These are phyloP conservation scores for Boletus sensibilis DNA, from an alignment of 768 basidiomycete species.

Conservation along the genomic window DNA sequence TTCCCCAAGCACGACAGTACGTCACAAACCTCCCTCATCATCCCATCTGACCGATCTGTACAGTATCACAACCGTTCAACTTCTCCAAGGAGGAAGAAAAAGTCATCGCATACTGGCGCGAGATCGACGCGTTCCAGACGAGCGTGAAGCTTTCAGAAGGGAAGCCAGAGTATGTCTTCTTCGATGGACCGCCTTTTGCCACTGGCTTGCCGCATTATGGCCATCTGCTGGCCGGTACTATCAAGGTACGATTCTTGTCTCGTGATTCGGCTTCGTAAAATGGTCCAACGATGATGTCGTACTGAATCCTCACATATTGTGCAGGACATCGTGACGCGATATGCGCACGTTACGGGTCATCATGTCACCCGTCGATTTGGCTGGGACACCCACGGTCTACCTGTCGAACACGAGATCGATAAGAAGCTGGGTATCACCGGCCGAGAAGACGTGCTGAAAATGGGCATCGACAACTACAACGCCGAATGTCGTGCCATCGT, in stretches of 20 bases:
- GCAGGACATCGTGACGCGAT: constrained; percentile 96
- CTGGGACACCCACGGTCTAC: constrained; percentile 98
- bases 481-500: constrained; percentile 95
- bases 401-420: constrained; percentile 99
- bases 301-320: background rate
- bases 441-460: constrained; percentile 87
- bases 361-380: constrained; percentile 94
- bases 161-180: constrained; percentile 88
- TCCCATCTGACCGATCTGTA: constrained; percentile 8
- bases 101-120: constrained; percentile 87
- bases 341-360: constrained; percentile 89
- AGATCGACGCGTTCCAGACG: constrained; percentile 97
- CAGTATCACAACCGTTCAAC: constrained; percentile 76
- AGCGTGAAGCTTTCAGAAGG: constrained; percentile 91
- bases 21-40: constrained; percentile 24
- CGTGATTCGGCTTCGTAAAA: background rate
- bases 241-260: constrained; percentile 62
- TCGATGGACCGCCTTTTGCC: constrained; percentile 96
- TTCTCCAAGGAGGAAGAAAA: constrained; percentile 90
- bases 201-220: constrained; percentile 97
- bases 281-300: background rate
- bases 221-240: constrained; percentile 87
- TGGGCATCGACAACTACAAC: constrained; percentile 98
- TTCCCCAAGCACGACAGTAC: constrained; percentile 72
- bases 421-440: constrained; percentile 91